Evolutionary conservation across 1,284 basidiomycete species (phyloP).

Genomic region (Neonothopanus nambi): DNA sequence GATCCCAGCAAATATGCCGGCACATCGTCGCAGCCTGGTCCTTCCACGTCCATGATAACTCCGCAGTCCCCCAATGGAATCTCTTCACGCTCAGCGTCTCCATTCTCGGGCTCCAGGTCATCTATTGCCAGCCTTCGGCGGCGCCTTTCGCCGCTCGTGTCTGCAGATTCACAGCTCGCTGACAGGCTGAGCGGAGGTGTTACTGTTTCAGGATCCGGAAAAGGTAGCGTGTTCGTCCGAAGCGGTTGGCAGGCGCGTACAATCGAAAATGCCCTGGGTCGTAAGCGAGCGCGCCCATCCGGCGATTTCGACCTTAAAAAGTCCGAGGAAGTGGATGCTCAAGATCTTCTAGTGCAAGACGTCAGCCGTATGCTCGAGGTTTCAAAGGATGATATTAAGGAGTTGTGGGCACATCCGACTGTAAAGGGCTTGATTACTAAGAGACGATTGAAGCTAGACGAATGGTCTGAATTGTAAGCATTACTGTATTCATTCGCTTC

Average conservation of each 20-base stretch:
- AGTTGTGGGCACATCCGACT: slow-evolving; percentile 69
- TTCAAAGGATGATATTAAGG: slow-evolving; percentile 61
- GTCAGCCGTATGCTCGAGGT: slow-evolving; percentile 57
- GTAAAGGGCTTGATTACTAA: slow-evolving; percentile 66
- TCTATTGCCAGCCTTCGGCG: slow-evolving; percentile 53
- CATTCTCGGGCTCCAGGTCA: slow-evolving; percentile 12
- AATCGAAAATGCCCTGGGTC: slow-evolving; percentile 48
- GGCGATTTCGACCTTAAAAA: slow-evolving; percentile 32
- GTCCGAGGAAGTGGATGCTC: slow-evolving; percentile 31
- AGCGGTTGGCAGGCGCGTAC: slow-evolving; percentile 75
- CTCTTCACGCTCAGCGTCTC: slow-evolving; percentile 10
- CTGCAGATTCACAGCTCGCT: slow-evolving; percentile 62
- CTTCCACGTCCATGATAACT: slow-evolving; percentile 4
- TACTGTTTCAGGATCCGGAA: slow-evolving; percentile 67
- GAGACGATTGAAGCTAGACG: slow-evolving; percentile 73
- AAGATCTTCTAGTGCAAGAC: slow-evolving; percentile 60
- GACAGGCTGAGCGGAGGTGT: slow-evolving; percentile 73
- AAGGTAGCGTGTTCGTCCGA: slow-evolving; percentile 73
- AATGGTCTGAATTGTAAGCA: slow-evolving; percentile 82
- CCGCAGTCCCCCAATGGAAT: slow-evolving; percentile 5
- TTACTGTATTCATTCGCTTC: slow-evolving; percentile 17
- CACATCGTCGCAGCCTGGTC: slow-evolving; percentile 4
- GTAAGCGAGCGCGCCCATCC: slow-evolving; percentile 31
- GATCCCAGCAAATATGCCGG: slow-evolving; percentile 19
- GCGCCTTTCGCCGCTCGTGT: slow-evolving; percentile 59